A percentile compares a stretch with the other conserved stretches of the same genome.
These are phyloP conservation scores for Cubamyces sp. DNA, from an alignment of 768 basidiomycete species.

Conservation along the genomic window DNA sequence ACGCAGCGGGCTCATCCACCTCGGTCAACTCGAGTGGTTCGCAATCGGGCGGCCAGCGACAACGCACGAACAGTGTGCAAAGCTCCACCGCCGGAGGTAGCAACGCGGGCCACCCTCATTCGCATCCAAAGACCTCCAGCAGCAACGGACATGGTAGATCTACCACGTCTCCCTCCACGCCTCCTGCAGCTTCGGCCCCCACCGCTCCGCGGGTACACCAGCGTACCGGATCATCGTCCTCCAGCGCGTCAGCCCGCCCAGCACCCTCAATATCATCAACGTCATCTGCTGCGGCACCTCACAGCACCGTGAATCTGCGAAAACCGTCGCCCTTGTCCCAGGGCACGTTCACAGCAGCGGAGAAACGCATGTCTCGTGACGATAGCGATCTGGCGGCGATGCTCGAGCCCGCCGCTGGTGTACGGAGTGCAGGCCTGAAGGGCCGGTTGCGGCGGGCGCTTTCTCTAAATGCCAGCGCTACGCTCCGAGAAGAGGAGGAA, in stretches of 20 bases:
- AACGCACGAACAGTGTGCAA: conserved; percentile 73
- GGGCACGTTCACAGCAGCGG: conserved; percentile 61
- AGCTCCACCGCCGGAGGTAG: conserved; percentile 50
- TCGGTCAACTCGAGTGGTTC: conserved; percentile 70
- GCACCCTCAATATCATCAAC: conserved; percentile 40
- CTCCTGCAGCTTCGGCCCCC: conserved; percentile 26
- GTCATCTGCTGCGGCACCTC: conserved; percentile 34
- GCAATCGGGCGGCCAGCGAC: conserved; percentile 53
- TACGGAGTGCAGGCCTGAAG: conserved; percentile 74
- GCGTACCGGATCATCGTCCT: conserved; percentile 52
- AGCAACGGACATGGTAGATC: conserved; percentile 29
- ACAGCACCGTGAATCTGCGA: conserved; percentile 36
- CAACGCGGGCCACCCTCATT: conserved; percentile 30
- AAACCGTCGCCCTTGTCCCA: conserved; percentile 73
- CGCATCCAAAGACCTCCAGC: conserved; percentile 24
- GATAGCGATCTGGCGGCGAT: conserved; percentile 71
- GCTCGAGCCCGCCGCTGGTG: conserved; percentile 45
- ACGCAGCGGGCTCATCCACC: conserved; percentile 78
- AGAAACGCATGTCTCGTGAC: conserved; percentile 79
- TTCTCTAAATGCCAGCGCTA: conserved; percentile 60
- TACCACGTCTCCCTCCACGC: conserved; percentile 24
- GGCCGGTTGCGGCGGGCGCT: conserved; percentile 75
- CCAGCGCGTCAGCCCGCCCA: conserved; percentile 40
- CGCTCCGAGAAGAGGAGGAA: conserved; percentile 63
- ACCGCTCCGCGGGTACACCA: conserved; percentile 46